Evolutionary conservation across 306 rosid species (phyloP).

Genomic region (Castanopsis chinensis): DNA sequence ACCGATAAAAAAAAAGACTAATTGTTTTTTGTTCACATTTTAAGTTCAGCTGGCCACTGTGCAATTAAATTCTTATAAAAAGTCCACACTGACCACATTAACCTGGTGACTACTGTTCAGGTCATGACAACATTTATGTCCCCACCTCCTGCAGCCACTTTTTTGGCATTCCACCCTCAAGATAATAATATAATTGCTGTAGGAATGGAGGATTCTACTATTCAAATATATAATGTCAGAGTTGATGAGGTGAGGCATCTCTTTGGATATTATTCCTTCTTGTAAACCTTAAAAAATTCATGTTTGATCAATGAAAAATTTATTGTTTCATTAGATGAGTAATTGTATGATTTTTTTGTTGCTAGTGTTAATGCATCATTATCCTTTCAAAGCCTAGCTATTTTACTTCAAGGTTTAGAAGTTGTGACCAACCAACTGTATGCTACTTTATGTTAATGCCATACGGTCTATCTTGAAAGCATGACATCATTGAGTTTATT

Average conservation of each 20-base stretch:
- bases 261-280: background rate
- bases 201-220: slow-evolving; percentile 51
- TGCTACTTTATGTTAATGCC: background rate
- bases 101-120: slow-evolving; percentile 15
- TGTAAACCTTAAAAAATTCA: too few species aligned
- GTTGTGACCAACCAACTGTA: background rate
- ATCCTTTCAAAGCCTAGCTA: background rate
- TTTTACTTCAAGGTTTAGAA: background rate
- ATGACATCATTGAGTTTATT: background rate
- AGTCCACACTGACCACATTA: background rate
- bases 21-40: background rate
- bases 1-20: too few species aligned
- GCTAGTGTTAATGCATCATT: background rate
- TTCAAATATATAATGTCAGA: slow-evolving; percentile 44
- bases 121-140: slow-evolving; percentile 48
- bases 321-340: background rate
- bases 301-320: background rate
- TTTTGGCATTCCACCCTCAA: slow-evolving; percentile 50
- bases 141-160: slow-evolving; percentile 48
- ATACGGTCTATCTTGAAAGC: background rate
- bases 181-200: slow-evolving; percentile 47
- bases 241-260: slow-evolving; percentile 41
- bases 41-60: background rate
- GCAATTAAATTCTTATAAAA: background rate
- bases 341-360: background rate